Percentiles rank a stretch among this genome's conserved stretches.
phyloP scores from a whole-genome alignment of 164 flowering plant species.

The Magnolia officinalis region DNA sequence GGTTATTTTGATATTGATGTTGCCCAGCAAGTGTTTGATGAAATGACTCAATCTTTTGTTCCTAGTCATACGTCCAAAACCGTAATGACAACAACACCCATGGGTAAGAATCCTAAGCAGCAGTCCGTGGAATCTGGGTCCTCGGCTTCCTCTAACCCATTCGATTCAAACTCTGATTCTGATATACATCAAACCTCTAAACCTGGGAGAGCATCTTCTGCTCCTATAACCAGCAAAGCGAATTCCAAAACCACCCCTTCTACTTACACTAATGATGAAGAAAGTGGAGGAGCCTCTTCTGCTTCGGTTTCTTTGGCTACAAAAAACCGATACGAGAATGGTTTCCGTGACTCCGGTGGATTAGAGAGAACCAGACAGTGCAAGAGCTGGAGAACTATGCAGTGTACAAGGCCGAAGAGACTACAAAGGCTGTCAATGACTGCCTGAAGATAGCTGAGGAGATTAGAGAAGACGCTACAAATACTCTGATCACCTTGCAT shows the following conservation, averaged over 20 bases:
- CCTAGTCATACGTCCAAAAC: background rate
- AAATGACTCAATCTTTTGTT: background rate
- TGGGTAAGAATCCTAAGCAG: constrained; percentile 21
- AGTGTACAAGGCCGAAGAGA: too few species aligned
- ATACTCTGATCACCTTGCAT: too few species aligned
- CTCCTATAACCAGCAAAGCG: constrained; percentile 19
- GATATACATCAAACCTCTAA: too few species aligned
- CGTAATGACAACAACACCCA: background rate
- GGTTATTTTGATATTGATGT: too few species aligned
- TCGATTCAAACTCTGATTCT: constrained; percentile 45
- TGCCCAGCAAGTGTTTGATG: too few species aligned
- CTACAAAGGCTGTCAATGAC: too few species aligned
- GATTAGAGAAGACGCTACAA: too few species aligned
- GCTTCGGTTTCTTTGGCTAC: constrained; percentile 16
- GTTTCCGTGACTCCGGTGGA: constrained; percentile 47
- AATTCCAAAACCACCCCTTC: too few species aligned
- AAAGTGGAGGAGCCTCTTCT: background rate
- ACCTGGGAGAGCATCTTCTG: constrained; percentile 31
- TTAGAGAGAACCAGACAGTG: constrained; percentile 53
- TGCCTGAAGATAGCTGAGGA: too few species aligned
- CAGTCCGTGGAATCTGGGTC: constrained; percentile 33
- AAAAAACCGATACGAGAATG: constrained; percentile 44
- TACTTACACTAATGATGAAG: background rate
- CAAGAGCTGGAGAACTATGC: constrained; percentile 36
- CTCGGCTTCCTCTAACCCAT: constrained; percentile 53